Conservation (phyloP, 192 early-diverging fungal species). For the Geranomyces michiganensis region DNA sequence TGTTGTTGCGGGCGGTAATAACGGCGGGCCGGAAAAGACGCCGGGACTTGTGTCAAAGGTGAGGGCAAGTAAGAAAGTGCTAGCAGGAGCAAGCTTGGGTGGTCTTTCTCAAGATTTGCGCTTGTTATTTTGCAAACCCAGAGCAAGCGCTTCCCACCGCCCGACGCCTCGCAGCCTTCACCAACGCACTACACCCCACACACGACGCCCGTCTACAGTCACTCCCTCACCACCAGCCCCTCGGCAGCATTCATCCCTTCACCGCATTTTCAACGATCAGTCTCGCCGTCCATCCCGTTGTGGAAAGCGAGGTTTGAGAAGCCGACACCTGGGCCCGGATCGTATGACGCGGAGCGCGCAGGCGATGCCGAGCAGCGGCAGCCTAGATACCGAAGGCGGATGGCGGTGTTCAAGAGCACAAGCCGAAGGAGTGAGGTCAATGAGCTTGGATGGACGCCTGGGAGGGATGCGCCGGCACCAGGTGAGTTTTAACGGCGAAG, state of each 20-base stretch:
- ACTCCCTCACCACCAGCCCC: slow-evolving; percentile 33
- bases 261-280: not conserved
- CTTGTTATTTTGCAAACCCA: not conserved
- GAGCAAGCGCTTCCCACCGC: not conserved
- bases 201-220: slow-evolving; percentile 35
- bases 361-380: not conserved
- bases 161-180: not conserved
- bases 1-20: slow-evolving; percentile 18
- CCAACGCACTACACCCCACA: slow-evolving; percentile 44
- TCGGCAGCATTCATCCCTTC: slow-evolving; percentile 46
- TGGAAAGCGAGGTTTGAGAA: slow-evolving; percentile 21
- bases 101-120: too few relatives aligned
- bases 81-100: too few relatives aligned
- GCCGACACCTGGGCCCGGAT: slow-evolving; percentile 20
- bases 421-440: slow-evolving; percentile 40
- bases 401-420: slow-evolving; percentile 23
- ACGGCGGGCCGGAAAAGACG: slow-evolving; percentile 40
- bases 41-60: slow-evolving; percentile 56
- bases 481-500: slow-evolving; percentile 31
- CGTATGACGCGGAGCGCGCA: slow-evolving; percentile 21
- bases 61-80: too few relatives aligned
- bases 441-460: slow-evolving; percentile 36
- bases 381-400: not conserved
- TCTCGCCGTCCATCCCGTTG: slow-evolving; percentile 9
- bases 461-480: slow-evolving; percentile 46